These are phyloP conservation scores for Ploettnerulaceae sp. DNA, from an alignment of 2,329 filamentous ascomycete genomes.

Conservation along the genomic window DNA sequence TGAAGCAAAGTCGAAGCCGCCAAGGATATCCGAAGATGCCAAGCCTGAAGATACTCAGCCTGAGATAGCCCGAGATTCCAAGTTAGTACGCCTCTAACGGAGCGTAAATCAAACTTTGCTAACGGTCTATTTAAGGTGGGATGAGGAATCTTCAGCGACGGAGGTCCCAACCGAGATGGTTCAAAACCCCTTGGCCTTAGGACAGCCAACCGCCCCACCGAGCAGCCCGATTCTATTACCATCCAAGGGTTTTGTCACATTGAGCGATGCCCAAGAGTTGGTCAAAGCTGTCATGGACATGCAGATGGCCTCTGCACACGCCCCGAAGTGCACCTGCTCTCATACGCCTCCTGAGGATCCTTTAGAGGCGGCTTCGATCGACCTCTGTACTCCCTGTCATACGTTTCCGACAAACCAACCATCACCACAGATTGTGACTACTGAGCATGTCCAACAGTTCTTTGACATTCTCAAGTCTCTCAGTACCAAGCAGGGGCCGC, in stretches of 20 bases:
- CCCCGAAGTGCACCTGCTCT: not conserved
- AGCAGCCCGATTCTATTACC: not conserved
- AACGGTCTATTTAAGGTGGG: too few species aligned
- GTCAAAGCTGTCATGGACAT: not conserved
- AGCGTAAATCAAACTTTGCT: too few species aligned
- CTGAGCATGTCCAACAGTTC: not conserved
- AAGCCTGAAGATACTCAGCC: too few species aligned
- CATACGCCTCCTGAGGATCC: not conserved
- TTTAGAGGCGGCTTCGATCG: not conserved
- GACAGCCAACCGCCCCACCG: not conserved
- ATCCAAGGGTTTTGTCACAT: not conserved
- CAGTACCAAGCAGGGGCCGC: too few species aligned
- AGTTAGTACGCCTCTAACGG: too few species aligned
- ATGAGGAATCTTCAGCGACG: too few species aligned
- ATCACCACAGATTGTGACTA: not conserved
- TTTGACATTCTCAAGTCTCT: not conserved
- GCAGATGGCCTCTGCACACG: not conserved
- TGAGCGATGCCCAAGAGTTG: not conserved
- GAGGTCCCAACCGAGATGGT: not conserved
- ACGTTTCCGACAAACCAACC: not conserved
- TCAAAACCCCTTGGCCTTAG: not conserved
- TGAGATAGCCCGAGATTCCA: too few species aligned
- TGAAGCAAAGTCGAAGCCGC: too few species aligned
- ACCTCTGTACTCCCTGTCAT: not conserved
- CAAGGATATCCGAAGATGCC: too few species aligned